Base-by-base conservation (phyloP, 225 moss, liverwort and hornwort species). In the Physcomitrellopsis africana region DNA sequence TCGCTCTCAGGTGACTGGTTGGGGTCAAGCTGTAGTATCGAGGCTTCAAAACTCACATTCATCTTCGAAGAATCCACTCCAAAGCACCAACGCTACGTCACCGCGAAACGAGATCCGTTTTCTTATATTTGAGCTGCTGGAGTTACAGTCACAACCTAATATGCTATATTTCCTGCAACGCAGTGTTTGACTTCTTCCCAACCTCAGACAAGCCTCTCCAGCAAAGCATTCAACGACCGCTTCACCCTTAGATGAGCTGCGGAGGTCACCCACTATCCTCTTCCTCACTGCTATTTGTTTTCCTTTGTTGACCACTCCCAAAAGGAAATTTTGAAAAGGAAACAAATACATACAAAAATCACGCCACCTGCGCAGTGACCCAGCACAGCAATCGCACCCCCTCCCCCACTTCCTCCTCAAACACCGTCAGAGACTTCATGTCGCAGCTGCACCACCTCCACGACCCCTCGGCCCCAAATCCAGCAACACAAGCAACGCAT, bases 131-230 rank as follows among this genome's bases (percentile, higher is more conserved):
- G 58, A 78, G 73, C 82, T 44, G 63, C 73, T 49, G 45, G 42
- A 75, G 51, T 59, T 44, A 32, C 37, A 58, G 42, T 26, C 48
- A 70, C 79, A 72, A 77, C 77, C 80, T 84, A 77, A 60, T 76
- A 74, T 80, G 41, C 54, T 41, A 70, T 55, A 37, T 10, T 29
- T 5, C 68, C 67, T 48, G 49, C 67, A 45, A 51, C 22, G 16
- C 42, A 70, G 29, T 72, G 60, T 49, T 60, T 13, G 29, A 77
- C 60, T 57, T 15, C 9, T 52, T 44, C 53, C 37, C 61, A 49
- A 43, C 72, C 62, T 60, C 61, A 37, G 13, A 63, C 75, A 71
- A 66, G 27, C 55, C 42, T 62, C 24, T n/a, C 17, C 44, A 9
- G 58, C 58, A 48, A 49, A 61, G 61, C 66, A 61, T 52, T 19